Percentiles rank a stretch among this genome's conserved stretches.
phyloP scores from a whole-genome alignment of 148 eudicot genomes.

The Bassia scoparia region DNA sequence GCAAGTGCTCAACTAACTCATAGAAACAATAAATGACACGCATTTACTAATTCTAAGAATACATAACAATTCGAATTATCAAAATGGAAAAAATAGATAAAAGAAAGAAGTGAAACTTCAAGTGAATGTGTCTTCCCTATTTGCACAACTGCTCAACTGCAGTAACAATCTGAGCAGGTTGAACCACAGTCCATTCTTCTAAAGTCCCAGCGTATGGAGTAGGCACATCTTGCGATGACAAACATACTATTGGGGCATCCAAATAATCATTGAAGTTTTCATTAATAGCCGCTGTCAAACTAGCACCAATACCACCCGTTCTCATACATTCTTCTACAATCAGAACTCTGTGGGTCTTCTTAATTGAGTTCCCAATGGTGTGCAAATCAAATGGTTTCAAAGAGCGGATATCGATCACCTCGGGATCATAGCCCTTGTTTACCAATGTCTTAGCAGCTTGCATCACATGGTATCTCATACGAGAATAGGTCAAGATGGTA shows the following conservation, averaged over 20 bases:
- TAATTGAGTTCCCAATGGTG: constrained; percentile 77
- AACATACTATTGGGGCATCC: constrained; percentile 73
- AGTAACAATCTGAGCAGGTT: constrained; percentile 76
- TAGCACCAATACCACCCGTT: constrained; percentile 88
- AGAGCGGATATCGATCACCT: constrained; percentile 84
- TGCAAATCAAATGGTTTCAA: constrained; percentile 78
- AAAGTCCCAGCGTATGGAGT: constrained; percentile 86
- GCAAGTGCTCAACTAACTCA: too few species aligned
- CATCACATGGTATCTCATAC: constrained; percentile 92
- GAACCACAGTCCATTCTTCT: constrained; percentile 77
- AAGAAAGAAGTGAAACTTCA: too few species aligned
- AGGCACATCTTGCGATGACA: constrained; percentile 92
- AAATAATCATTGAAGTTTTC: constrained; percentile 82
- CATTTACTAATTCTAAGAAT: too few species aligned
- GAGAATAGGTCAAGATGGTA: constrained; percentile 77
- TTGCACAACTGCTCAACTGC: constrained; percentile 82
- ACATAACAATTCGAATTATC: too few species aligned
- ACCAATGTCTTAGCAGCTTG: constrained; percentile 81
- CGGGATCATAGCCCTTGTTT: constrained; percentile 83
- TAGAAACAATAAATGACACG: too few species aligned
- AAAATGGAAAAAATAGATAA: too few species aligned
- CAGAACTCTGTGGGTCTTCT: constrained; percentile 80
- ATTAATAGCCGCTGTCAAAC: constrained; percentile 81
- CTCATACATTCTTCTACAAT: constrained; percentile 94
- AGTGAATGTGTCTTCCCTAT: constrained; percentile 13